phyloP scores from a whole-genome alignment of 805 yeast species.

The Saturnispora zaruensis region DNA sequence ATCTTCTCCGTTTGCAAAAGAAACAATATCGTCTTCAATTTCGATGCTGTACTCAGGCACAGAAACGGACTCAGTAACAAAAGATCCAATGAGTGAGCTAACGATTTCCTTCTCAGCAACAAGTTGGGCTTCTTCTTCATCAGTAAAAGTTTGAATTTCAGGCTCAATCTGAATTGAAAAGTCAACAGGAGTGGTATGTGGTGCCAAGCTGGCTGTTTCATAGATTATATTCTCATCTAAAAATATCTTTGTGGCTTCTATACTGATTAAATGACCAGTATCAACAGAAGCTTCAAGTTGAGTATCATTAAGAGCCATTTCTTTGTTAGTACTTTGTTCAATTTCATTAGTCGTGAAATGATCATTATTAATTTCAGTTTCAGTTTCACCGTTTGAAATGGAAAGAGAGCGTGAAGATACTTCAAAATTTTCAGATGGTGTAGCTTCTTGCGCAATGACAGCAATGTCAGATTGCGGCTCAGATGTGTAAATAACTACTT shows the following conservation, averaged over 20 bases:
- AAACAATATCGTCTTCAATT: constrained; percentile 8
- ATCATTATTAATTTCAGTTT: neutral
- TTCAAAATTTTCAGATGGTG: neutral
- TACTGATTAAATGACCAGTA: neutral
- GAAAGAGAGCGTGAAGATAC: too few relatives aligned
- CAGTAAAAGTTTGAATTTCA: neutral
- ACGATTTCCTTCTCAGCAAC: neutral
- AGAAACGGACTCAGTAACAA: neutral
- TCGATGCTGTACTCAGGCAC: constrained; percentile 1
- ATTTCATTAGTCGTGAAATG: neutral
- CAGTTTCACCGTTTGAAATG: neutral
- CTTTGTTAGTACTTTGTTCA: neutral
- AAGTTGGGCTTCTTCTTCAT: neutral
- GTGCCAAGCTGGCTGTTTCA: neutral
- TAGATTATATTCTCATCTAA: neutral
- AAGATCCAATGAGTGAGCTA: neutral
- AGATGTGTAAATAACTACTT: neutral
- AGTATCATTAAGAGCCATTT: neutral
- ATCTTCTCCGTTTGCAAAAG: neutral
- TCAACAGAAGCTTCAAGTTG: neutral
- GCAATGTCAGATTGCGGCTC: too few relatives aligned
- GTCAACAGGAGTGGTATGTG: neutral
- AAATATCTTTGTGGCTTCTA: neutral
- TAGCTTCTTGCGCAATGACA: neutral
- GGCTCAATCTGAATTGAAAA: constrained; percentile 8